Conservation (phyloP, 2,329 filamentous ascomycete species). For the Neofusicoccum laricinum region DNA sequence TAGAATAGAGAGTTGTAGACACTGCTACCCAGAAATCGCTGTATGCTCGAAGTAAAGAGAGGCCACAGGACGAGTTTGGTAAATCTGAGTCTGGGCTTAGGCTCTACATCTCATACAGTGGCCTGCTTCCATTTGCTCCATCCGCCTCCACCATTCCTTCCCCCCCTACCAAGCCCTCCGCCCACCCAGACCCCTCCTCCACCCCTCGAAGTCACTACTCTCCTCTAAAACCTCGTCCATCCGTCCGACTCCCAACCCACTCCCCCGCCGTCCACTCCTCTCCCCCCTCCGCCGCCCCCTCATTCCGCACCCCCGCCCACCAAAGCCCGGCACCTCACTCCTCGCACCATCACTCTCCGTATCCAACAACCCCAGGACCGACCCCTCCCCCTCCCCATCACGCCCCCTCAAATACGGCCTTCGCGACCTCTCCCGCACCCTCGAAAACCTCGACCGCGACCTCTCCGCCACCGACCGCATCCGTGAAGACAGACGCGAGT, state of each 20-base stretch:
- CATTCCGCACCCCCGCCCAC: neutral
- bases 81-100: too few species aligned
- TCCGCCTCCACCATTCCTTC: too few species aligned
- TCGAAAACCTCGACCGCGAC: neutral
- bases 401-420: neutral
- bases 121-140: too few species aligned
- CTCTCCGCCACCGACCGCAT: neutral
- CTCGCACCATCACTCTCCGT: neutral
- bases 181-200: neutral
- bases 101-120: too few species aligned
- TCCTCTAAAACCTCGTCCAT: neutral
- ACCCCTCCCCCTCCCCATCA: neutral
- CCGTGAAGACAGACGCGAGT: neutral
- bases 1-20: too few species aligned
- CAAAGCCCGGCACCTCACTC: neutral
- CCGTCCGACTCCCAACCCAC: neutral
- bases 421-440: neutral
- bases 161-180: neutral
- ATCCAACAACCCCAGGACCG: neutral
- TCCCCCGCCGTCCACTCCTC: neutral
- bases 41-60: too few species aligned
- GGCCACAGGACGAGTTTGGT: too few species aligned
- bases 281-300: neutral
- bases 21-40: too few species aligned
- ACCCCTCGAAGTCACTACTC: neutral